Evolutionary conservation across 768 basidiomycete species (phyloP), one percentile per base, ranked within the genome.

Genomic region (Mycena venus): DNA sequence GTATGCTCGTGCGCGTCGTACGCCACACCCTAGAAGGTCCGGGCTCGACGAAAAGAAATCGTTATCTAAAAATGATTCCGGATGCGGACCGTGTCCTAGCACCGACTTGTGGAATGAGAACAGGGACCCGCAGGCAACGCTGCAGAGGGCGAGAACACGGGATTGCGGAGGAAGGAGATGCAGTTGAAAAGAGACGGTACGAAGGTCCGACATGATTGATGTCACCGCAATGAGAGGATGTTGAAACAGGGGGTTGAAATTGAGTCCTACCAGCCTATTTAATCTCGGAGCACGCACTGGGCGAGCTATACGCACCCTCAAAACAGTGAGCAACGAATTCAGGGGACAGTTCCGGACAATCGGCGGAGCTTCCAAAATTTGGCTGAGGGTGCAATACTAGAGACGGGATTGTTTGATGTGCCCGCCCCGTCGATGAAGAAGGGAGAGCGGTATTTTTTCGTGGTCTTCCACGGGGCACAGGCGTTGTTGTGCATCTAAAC

Each of bases 131-230:
- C 36, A 14, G 7, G 73, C 68, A 27, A 75, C 40, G 31, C 70
- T 75, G 51, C 74, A 75, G 7, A 75, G 66, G 8, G 74, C 70
- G 10, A 75, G 65, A 19, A 71, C 70, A 15, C 70, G 65, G 15
- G 51, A 36, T 68, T 62, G 29, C 7, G 69, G 74, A 19, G 64
- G 60, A 4, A 75, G 70, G 14, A 49, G 65, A 32, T 71, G 0
- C 31, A 70, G 10, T 12, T 68, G 42, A 25, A 65, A 75, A 3
- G 63, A 60, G 11, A 38, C 56, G 14, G 49, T 19, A 25, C 36
- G 23, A 14, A 64, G 8, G 12, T 10, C 10, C 2, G 58, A 15
- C 25, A 23, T 34, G 42, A 73, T 56, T 19, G 42, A 38, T 5
- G 56, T 66, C 1, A 36, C 25, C 3, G 11, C n/a, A 31, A 74